Percentiles rank a stretch among this genome's conserved stretches.
Evolutionary conservation across 805 yeast genomes (phyloP).

Genomic region (Cyberlindnera bimundalis): DNA sequence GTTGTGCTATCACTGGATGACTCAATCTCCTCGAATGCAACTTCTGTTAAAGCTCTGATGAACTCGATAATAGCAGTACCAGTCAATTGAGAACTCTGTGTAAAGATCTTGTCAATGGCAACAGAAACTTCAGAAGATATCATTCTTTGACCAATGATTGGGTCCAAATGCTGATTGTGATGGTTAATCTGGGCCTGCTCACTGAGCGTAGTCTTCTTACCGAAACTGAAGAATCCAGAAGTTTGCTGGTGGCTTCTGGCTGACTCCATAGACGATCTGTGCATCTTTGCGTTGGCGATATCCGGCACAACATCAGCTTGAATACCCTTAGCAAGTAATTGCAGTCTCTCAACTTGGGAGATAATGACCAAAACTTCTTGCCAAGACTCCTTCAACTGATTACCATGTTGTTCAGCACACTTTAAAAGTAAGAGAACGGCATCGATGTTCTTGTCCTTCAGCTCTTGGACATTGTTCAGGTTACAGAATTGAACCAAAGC

Average conservation of each 20-base stretch:
- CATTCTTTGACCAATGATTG: constrained; percentile 53
- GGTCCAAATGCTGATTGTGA: constrained; percentile 63
- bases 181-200: constrained; percentile 70
- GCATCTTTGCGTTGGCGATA: constrained; percentile 63
- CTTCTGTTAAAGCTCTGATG: constrained; percentile 81
- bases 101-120: constrained; percentile 81
- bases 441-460: constrained; percentile 73
- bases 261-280: constrained; percentile 51
- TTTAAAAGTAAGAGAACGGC: constrained; percentile 75
- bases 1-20: constrained; percentile 76
- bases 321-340: constrained; percentile 81
- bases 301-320: constrained; percentile 85
- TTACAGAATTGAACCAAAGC: constrained; percentile 87
- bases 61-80: constrained; percentile 86
- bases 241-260: constrained; percentile 33
- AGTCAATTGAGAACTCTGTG: constrained; percentile 71
- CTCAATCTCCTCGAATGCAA: constrained; percentile 86
- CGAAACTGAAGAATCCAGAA: constrained; percentile 48
- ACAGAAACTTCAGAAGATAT: constrained; percentile 69
- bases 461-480: constrained; percentile 71
- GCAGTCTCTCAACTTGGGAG: constrained; percentile 89
- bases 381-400: constrained; percentile 75
- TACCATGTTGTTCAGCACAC: constrained; percentile 78
- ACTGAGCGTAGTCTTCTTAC: constrained; percentile 50
- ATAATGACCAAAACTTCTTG: constrained; percentile 73